Evolutionary conservation across 495 filamentous ascomycete species (phyloP).

Genomic region (Entonaema liquescens): DNA sequence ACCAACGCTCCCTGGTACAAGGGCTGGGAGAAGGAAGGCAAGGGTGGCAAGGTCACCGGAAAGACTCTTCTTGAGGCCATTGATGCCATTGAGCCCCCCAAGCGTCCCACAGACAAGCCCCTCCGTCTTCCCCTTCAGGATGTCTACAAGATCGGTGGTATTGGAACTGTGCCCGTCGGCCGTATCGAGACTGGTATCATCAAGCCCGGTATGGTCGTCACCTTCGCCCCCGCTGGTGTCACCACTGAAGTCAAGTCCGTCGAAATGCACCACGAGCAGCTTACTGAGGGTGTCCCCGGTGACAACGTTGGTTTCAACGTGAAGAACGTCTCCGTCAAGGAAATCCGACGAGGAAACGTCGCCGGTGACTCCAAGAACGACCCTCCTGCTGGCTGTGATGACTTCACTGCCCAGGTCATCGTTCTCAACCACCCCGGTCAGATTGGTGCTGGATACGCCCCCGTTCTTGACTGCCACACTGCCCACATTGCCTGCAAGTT

Average conservation of each 20-base stretch:
- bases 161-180: constrained; percentile 98
- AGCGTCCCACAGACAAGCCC: constrained; percentile 95
- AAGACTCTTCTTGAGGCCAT: constrained; percentile 99
- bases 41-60: constrained; percentile 85
- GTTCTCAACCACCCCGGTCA: constrained; percentile 99
- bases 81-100: constrained; percentile 91
- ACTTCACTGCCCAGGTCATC: constrained; percentile 99
- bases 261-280: constrained; percentile 99
- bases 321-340: constrained; percentile 99
- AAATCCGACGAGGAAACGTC: constrained; percentile 99
- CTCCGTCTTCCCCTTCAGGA: constrained; percentile 99
- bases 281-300: constrained; percentile 92
- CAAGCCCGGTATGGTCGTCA: constrained; percentile 97
- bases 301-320: constrained; percentile 99
- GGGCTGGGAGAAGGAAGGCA: constrained; percentile 99
- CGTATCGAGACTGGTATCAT: constrained; percentile 99
- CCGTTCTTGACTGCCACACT: constrained; percentile 99
- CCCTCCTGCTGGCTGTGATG: constrained; percentile 85
- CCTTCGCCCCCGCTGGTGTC: constrained; percentile 95
- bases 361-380: constrained; percentile 99
- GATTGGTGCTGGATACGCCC: constrained; percentile 98
- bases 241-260: constrained; percentile 99
- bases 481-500: constrained; percentile 99
- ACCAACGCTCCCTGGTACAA: constrained; percentile 99
- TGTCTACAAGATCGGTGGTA: constrained; percentile 99